Conservation (phyloP, 1,139 yeast genomes). For the Suhomyces bolitotheri region DNA sequence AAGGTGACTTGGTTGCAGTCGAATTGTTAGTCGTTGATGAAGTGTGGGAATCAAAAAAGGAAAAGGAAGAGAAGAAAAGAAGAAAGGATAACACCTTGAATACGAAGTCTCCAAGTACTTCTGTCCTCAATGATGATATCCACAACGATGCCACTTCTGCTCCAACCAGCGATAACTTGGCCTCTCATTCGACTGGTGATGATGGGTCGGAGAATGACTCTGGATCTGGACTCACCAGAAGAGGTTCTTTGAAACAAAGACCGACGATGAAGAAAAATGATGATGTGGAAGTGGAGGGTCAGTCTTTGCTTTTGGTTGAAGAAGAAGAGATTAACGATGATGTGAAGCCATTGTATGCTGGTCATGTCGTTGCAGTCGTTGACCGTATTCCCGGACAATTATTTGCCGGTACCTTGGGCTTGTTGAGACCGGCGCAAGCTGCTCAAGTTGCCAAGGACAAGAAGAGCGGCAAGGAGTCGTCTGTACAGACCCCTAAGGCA, state of each 20-base stretch:
- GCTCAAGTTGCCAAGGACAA: conserved; percentile 79
- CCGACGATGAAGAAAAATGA: conserved; percentile 98
- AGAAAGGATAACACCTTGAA: conserved; percentile 65
- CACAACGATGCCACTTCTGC: conserved; percentile 72
- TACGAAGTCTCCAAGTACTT: conserved; percentile 32
- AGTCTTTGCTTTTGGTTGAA: conserved; percentile 83
- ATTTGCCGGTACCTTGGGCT: conserved; percentile 89
- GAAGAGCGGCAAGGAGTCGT: conserved; percentile 52
- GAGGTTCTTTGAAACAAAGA: conserved; percentile 90
- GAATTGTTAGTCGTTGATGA: conserved; percentile 93
- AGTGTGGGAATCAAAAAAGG: conserved; percentile 95
- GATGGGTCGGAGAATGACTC: conserved; percentile 19
- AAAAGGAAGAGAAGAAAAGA: conserved; percentile 95
- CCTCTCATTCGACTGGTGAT: conserved; percentile 17
- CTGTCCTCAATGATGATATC: conserved; percentile 58
- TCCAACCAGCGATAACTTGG: conserved; percentile 18
- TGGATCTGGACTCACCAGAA: conserved; percentile 59
- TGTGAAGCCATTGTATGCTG: conserved; percentile 91
- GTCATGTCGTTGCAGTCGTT: conserved; percentile 96
- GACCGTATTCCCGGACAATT: conserved; percentile 97
- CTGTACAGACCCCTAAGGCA: conserved; percentile 52
- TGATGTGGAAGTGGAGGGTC: conserved; percentile 98
- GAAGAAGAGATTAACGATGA: conserved; percentile 96
- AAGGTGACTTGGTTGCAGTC: conserved; percentile 94
- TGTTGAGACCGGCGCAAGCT: conserved; percentile 94